Evolutionary conservation across 2,329 filamentous ascomycete genomes (phyloP).

Genomic region (Didymella exigua): DNA sequence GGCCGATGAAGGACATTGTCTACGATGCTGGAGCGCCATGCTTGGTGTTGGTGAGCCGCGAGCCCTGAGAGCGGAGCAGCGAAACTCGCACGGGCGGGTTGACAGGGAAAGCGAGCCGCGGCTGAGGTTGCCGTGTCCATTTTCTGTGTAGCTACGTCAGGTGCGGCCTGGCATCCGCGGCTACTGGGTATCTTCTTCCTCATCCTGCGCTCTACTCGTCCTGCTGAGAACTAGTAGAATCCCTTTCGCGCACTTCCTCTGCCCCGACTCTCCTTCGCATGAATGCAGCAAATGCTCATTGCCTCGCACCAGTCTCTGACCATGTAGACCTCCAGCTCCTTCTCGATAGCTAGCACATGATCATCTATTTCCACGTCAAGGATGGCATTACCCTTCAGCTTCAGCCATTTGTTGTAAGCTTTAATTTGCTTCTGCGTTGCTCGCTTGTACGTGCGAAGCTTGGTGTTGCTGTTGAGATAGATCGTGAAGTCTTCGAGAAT

Average conservation of each 20-base stretch:
- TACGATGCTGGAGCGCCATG: not conserved
- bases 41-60: not conserved
- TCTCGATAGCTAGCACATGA: slow-evolving; percentile 31
- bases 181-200: slow-evolving; percentile 8
- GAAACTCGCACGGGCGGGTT: not conserved
- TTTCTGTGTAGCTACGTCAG: not conserved
- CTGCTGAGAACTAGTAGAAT: slow-evolving; percentile 21
- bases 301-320: slow-evolving; percentile 91
- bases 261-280: slow-evolving; percentile 59
- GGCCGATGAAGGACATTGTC: slow-evolving; percentile 4
- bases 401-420: slow-evolving; percentile 33
- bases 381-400: slow-evolving; percentile 18
- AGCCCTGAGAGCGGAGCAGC: no score
- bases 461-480: slow-evolving; percentile 71
- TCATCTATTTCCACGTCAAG: slow-evolving; percentile 21
- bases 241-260: slow-evolving; percentile 30
- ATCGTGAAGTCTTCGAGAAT: slow-evolving; percentile 81
- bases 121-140: not conserved
- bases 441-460: slow-evolving; percentile 28
- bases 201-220: not conserved
- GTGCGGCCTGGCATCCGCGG: not conserved
- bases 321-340: slow-evolving; percentile 53
- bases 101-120: not conserved
- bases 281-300: slow-evolving; percentile 83
- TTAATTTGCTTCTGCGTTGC: slow-evolving; percentile 42